Evolutionary conservation across 495 filamentous ascomycete genomes (phyloP), one percentile per base, ranked within the genome.

Genomic region (Jackrogersella multiformis): DNA sequence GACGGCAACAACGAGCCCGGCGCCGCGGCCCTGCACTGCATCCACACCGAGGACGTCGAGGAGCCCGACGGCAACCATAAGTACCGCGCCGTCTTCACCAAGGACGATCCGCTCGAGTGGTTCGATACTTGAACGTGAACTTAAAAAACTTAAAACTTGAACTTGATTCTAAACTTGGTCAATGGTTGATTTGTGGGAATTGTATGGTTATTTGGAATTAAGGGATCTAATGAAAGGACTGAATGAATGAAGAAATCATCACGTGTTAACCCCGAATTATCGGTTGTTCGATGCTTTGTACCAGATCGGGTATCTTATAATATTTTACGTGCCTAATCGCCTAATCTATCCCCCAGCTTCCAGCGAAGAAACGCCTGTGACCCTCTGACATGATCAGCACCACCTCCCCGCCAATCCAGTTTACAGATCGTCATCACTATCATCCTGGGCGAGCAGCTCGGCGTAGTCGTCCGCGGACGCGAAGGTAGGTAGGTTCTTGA

Each of bases 391-490:
- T 12, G 0, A n/a, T n/a, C n/a, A n/a, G n/a, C n/a, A n/a, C n/a
- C n/a, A 51, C 60, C 8, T 69, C 60, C 7, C 64, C 66, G 8
- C n/a, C n/a, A n/a, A n/a, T n/a, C n/a, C n/a, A n/a, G n/a, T n/a
- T n/a, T n/a, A n/a, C n/a, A n/a, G n/a, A n/a, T n/a, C n/a, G n/a
- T n/a, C n/a, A n/a, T n/a, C n/a, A n/a, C n/a, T n/a, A n/a, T 62
- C 89, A 44, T 66, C 64, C 53, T 81, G 87, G 10, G 82, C 91
- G 69, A 99, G 73, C 82, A 97, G 84, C 64, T 89, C 89, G 21
- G 93, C 94, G 78, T 98, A 98, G 71, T 99, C 96, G 18, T 98
- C 95, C 16, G 83, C 89, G 28, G 90, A 93, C 18, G 96, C 95
- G 80, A 98, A 99, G 0, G 87, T 96, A 2, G 95, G 95, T 64